A percentile compares a stretch with the other conserved stretches of the same genome.
These are phyloP conservation scores for Salvia miltiorrhiza DNA, from an alignment of 257 asterid genomes.

Conservation along the genomic window DNA sequence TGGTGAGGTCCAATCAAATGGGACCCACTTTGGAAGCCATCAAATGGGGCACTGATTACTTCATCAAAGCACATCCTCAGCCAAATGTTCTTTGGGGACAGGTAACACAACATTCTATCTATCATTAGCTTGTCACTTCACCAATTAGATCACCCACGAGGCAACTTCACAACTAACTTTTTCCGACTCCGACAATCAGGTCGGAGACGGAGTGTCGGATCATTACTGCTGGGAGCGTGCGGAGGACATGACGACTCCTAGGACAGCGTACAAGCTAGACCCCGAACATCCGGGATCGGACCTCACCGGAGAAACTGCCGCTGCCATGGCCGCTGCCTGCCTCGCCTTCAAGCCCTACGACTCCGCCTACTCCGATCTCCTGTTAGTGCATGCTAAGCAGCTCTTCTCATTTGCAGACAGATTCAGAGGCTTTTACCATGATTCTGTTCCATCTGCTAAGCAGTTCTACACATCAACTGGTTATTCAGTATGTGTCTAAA, in stretches of 20 bases:
- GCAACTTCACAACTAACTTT: not conserved
- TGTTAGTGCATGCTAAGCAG: slow-evolving; percentile 62
- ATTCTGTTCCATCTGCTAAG: slow-evolving; percentile 50
- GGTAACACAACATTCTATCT: slow-evolving; percentile 20
- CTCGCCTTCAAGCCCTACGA: slow-evolving; percentile 64
- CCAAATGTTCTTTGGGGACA: slow-evolving; percentile 71
- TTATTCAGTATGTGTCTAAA: slow-evolving; percentile 43
- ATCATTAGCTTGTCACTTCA: not conserved
- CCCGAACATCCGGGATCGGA: slow-evolving; percentile 42
- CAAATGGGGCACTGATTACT: slow-evolving; percentile 78
- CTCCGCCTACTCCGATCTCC: slow-evolving; percentile 60
- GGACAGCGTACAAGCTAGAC: slow-evolving; percentile 46
- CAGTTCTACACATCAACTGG: slow-evolving; percentile 66
- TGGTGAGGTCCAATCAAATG: slow-evolving; percentile 47
- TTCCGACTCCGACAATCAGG: slow-evolving; percentile 24
- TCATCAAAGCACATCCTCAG: slow-evolving; percentile 60
- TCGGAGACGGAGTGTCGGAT: slow-evolving; percentile 71
- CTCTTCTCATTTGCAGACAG: slow-evolving; percentile 70
- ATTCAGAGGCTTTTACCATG: slow-evolving; percentile 63
- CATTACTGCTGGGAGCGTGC: slow-evolving; percentile 83
- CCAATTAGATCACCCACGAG: not conserved
- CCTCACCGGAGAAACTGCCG: slow-evolving; percentile 72
- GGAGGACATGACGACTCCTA: slow-evolving; percentile 73
- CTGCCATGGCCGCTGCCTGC: slow-evolving; percentile 66
- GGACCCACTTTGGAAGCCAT: slow-evolving; percentile 57